Conservation (phyloP, 164 flowering plant species). For the Litsea cubeba region DNA sequence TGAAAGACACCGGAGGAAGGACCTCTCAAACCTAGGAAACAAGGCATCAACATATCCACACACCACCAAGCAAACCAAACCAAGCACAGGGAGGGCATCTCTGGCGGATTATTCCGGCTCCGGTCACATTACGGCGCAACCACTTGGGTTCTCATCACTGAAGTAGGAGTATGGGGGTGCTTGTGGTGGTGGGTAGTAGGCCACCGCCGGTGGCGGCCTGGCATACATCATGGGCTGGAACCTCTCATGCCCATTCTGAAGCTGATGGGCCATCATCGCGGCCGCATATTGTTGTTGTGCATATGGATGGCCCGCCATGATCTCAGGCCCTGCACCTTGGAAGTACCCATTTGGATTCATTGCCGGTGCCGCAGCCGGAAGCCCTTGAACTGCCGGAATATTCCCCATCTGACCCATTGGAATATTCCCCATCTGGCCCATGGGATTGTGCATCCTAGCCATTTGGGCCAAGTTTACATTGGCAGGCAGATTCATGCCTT, state of each 20-base stretch:
- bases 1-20: neutral
- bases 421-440: conserved; percentile 39
- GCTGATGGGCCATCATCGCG: conserved; percentile 79
- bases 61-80: conserved; percentile 5
- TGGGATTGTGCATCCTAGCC: conserved; percentile 2
- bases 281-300: conserved; percentile 58
- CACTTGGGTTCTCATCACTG: conserved; percentile 83
- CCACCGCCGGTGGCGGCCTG: conserved; percentile 70
- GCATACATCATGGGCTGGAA: conserved; percentile 92
- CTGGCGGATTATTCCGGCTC: neutral
- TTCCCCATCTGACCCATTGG: conserved; percentile 47
- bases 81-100: conserved; percentile 3
- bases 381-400: conserved; percentile 67
- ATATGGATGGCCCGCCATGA: conserved; percentile 49
- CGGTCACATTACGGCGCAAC: conserved; percentile 84
- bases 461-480: conserved; percentile 5
- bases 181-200: conserved; percentile 50
- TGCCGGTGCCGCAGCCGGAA: conserved; percentile 48
- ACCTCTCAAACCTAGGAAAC: neutral
- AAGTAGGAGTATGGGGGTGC: conserved; percentile 52
- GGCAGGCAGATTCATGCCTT: conserved; percentile 26
- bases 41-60: neutral
- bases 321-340: conserved; percentile 55
- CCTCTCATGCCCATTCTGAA: conserved; percentile 55
- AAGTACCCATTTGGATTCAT: conserved; percentile 42